A percentile compares a stretch with the other conserved stretches of the same genome.
Conservation (phyloP, 2,329 filamentous ascomycete genomes). For the Hypoxylon sp. region DNA sequence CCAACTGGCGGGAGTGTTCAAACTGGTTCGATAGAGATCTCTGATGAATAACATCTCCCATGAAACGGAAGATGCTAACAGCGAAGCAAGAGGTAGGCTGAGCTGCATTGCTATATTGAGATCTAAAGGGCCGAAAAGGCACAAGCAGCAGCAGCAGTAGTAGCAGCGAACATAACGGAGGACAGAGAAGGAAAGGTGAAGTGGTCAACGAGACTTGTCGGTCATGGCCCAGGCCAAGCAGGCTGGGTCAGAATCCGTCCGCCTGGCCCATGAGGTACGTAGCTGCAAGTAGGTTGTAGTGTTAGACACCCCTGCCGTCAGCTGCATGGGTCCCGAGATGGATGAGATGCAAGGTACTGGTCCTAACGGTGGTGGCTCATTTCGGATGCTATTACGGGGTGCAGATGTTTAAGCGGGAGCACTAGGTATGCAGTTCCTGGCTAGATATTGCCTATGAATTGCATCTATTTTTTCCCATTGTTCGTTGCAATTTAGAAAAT, state of each 20-base stretch:
- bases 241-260: conserved; percentile 25
- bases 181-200: conserved; percentile 36
- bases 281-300: conserved; percentile 24
- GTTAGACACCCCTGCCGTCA: conserved; percentile 34
- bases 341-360: conserved; percentile 36
- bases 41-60: conserved; percentile 48
- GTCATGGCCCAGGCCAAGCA: conserved; percentile 27
- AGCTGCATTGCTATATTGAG: conserved; percentile 55
- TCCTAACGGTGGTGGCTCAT: conserved; percentile 36
- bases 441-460: conserved; percentile 1
- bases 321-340: conserved; percentile 30
- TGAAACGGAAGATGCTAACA: conserved; percentile 50
- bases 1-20: conserved; percentile 44
- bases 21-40: conserved; percentile 44
- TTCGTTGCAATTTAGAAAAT: neutral
- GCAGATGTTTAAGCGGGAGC: conserved; percentile 19
- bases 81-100: conserved; percentile 46
- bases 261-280: conserved; percentile 35
- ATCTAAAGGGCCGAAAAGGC: conserved; percentile 44
- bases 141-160: conserved; percentile 33
- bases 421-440: conserved; percentile 6
- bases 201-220: conserved; percentile 33
- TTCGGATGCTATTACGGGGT: conserved; percentile 33
- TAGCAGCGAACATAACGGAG: conserved; percentile 33
- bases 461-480: neutral